These are phyloP conservation scores for Ampelocalamus luodianensis DNA, from an alignment of 176 grass and related monocot genomes.

Conservation along the genomic window DNA sequence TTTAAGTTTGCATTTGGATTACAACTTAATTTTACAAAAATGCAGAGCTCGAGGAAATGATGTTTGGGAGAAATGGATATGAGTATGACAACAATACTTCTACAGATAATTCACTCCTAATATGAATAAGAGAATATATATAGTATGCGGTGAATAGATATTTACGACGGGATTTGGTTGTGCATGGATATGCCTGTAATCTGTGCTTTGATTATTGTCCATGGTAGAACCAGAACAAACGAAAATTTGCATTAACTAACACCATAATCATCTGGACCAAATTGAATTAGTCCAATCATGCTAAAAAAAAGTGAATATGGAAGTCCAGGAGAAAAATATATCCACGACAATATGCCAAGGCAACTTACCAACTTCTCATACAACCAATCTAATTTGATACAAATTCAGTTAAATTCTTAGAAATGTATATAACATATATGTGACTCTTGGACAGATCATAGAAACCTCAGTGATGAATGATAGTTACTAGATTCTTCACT, in stretches of 20 bases:
- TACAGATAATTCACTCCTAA: background rate
- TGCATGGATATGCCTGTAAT: conserved; percentile 27
- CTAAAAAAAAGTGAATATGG: background rate
- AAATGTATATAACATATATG: background rate
- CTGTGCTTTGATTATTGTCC: background rate
- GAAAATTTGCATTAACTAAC: background rate
- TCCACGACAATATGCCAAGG: background rate
- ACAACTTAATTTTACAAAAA: no score
- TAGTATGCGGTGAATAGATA: conserved; percentile 5
- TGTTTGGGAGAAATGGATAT: no score
- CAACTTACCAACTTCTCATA: conserved; percentile 19
- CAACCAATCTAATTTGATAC: conserved; percentile 6
- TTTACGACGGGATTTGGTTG: background rate
- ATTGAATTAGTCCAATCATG: background rate
- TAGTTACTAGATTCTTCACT: background rate
- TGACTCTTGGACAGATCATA: background rate
- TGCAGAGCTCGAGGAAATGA: no score
- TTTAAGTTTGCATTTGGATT: conserved; percentile 10
- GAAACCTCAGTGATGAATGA: conserved; percentile 4
- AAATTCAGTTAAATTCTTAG: background rate
- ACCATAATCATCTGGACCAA: background rate
- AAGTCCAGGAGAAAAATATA: background rate
- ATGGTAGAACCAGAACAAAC: background rate
- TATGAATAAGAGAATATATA: background rate
- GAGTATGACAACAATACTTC: no score